These are phyloP conservation scores for Pezicula carpinea DNA, from an alignment of 2,329 filamentous ascomycete species.

Conservation along the genomic window DNA sequence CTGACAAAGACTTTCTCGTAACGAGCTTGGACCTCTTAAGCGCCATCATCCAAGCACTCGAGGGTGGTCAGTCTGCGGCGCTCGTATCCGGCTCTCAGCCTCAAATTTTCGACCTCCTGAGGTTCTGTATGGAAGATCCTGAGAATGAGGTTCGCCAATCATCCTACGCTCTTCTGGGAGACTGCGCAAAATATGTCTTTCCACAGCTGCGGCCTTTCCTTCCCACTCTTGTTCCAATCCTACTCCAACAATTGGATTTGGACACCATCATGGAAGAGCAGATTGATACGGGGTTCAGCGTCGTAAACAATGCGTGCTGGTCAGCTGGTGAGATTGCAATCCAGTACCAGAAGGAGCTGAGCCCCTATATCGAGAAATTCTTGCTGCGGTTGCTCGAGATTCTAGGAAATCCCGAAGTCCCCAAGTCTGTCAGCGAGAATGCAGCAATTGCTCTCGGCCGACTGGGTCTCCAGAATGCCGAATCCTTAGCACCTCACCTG, in stretches of 20 bases:
- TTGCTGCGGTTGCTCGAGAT: slow-evolving; percentile 76
- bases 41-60: slow-evolving; percentile 86
- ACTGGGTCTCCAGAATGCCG: slow-evolving; percentile 73
- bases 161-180: slow-evolving; percentile 88
- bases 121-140: slow-evolving; percentile 86
- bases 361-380: slow-evolving; percentile 70
- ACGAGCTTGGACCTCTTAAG: slow-evolving; percentile 92
- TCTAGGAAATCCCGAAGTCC: slow-evolving; percentile 78
- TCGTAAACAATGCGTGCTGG: slow-evolving; percentile 98
- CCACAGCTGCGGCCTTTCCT: slow-evolving; percentile 72
- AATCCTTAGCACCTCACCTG: slow-evolving; percentile 73
- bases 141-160: slow-evolving; percentile 94
- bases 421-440: slow-evolving; percentile 85
- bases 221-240: slow-evolving; percentile 67
- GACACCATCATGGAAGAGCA: slow-evolving; percentile 73
- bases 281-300: slow-evolving; percentile 79
- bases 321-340: slow-evolving; percentile 89
- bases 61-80: slow-evolving; percentile 66
- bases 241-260: slow-evolving; percentile 85
- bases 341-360: slow-evolving; percentile 69
- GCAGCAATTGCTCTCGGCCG: slow-evolving; percentile 89
- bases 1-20: slow-evolving; percentile 95
- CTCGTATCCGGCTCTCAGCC: slow-evolving; percentile 73
- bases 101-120: slow-evolving; percentile 83
- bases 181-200: slow-evolving; percentile 92